Base-by-base conservation (phyloP, 2,329 filamentous ascomycete genomes). In the Cladophialophora carrionii region DNA sequence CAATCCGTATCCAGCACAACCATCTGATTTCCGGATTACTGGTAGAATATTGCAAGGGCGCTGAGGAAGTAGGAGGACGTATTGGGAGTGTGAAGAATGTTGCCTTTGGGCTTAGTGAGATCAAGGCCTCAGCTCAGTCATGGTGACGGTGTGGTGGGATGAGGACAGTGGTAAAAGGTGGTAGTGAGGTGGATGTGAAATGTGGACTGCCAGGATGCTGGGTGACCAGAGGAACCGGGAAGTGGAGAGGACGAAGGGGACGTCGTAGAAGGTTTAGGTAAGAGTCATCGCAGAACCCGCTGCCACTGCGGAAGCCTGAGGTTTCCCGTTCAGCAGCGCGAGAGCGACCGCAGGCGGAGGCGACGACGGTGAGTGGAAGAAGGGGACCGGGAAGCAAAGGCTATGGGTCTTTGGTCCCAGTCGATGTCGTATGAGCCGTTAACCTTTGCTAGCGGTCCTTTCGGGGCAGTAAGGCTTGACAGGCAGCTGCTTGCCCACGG, bases 101-200 rank as follows among this genome's bases (percentile, higher is more conserved):
- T 57, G 29, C 43, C 56, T 58, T 49, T 60, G 55, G 54, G 64
- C 62, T 64, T 58, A 64, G 62, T 63, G 63, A 68, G 59, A 64
- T 64, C 57, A 61, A 55, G 66, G 66, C 61, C 61, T 48, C n/a
- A 43, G 57, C 57, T 63, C 63, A 68, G 66, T 66, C 66, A 68
- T 68, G 58, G 52, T 61, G 56, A 52, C 29, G 58, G 55, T 31
- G 41, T 34, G 41, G 52, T 31, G 51, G 46, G 37, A 60, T 60
- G 57, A 60, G 57, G 48, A 53, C 57, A 34, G 46, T 29, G 48
- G 43, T 37, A 52, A 60, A 51, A 60, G 57, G 58, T 55, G 12
- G 62, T 49, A 56, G 52, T 54, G 61, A 51, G 61, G 65, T 61
- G 57, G 65, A 62, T 41, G 56, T 43, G 31, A 32, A 37, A 31